A percentile compares a stretch with the other conserved stretches of the same genome.
phyloP scores from a whole-genome alignment of 768 basidiomycete genomes.

The Phaeotremella fagi region DNA sequence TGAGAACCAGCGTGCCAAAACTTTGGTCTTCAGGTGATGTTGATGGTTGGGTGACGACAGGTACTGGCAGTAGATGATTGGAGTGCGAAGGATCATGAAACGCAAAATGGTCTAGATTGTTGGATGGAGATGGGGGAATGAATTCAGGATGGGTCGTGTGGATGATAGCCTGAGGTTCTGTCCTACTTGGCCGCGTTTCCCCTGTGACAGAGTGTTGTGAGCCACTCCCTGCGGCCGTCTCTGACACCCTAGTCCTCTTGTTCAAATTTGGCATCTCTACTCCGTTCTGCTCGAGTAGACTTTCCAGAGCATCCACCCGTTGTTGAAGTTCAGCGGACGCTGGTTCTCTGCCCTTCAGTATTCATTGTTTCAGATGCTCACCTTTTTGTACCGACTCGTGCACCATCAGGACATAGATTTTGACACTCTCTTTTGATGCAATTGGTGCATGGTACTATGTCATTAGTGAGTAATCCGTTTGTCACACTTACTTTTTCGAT shows the following conservation, averaged over 20 bases:
- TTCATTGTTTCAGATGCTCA: background rate
- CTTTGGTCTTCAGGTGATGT: constrained; percentile 14
- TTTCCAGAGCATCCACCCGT: background rate
- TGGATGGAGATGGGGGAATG: no score
- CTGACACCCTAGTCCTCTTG: background rate
- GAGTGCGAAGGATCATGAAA: no score
- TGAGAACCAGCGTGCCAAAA: constrained; percentile 24
- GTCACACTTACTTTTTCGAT: constrained; percentile 16
- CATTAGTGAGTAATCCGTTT: background rate
- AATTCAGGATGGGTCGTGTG: no score
- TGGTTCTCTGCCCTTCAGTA: background rate
- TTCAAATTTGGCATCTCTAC: background rate
- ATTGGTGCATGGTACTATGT: constrained; percentile 18
- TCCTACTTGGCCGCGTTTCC: no score
- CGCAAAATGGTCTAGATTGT: no score
- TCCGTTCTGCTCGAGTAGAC: background rate
- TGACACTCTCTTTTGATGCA: constrained; percentile 18
- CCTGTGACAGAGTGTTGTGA: no score
- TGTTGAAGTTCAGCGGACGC: background rate
- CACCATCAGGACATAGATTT: constrained; percentile 20
- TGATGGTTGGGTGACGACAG: no score
- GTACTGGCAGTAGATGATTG: no score
- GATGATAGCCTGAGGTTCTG: no score
- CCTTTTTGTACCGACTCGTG: constrained; percentile 8
- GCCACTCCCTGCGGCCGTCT: no score